Percentiles rank a stretch among this genome's conserved stretches.
Evolutionary conservation across 768 basidiomycete genomes (phyloP).

Genomic region (Boletus sp.): DNA sequence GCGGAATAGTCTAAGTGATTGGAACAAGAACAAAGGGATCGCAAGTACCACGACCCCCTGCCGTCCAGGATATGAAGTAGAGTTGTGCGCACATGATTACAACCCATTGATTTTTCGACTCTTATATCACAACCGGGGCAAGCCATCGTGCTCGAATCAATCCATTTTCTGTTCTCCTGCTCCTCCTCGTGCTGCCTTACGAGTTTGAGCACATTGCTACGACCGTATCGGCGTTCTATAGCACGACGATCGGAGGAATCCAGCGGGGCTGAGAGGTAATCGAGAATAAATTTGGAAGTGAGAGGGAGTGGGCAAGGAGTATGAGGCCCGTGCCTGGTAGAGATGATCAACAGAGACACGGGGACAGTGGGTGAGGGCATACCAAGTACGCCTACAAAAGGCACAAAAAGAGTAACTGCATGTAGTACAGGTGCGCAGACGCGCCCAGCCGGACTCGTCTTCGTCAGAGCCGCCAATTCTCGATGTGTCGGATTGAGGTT

Average conservation of each 20-base stretch:
- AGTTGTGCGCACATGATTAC: slow-evolving; percentile 72
- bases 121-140: slow-evolving; percentile 72
- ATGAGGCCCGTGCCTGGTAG: slow-evolving; percentile 75
- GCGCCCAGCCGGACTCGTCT: slow-evolving; percentile 66
- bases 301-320: slow-evolving; percentile 65
- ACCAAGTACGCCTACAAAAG: slow-evolving; percentile 82
- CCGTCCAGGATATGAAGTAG: background rate
- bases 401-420: slow-evolving; percentile 83
- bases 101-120: slow-evolving; percentile 76
- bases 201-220: slow-evolving; percentile 54
- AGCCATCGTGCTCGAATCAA: slow-evolving; percentile 60
- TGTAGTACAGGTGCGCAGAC: slow-evolving; percentile 63
- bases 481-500: slow-evolving; percentile 37
- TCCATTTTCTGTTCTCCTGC: slow-evolving; percentile 69
- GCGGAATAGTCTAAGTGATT: background rate
- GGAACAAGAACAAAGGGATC: background rate
- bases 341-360: slow-evolving; percentile 6
- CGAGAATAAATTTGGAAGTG: slow-evolving; percentile 59
- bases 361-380: slow-evolving; percentile 11
- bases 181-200: slow-evolving; percentile 69
- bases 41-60: too few relatives aligned
- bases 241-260: slow-evolving; percentile 44
- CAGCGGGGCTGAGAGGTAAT: slow-evolving; percentile 60
- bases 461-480: slow-evolving; percentile 29
- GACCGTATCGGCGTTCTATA: slow-evolving; percentile 67